These are phyloP conservation scores for Gymnopilus dilepis DNA, from an alignment of 768 basidiomycete genomes.

Conservation along the genomic window DNA sequence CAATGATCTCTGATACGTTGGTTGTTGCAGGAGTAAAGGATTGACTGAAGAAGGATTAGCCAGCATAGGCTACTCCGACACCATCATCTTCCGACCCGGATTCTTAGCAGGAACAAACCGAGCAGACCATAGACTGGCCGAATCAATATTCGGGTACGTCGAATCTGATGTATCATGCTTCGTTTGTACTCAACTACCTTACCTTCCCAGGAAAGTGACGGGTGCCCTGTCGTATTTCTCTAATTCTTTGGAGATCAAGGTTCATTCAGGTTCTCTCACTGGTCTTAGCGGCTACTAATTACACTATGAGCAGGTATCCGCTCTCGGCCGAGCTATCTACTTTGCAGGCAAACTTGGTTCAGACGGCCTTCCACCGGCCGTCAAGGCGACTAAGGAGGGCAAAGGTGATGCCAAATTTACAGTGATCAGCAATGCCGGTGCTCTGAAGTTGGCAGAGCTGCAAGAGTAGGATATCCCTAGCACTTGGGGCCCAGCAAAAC, in stretches of 20 bases:
- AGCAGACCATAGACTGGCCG: conserved; percentile 41
- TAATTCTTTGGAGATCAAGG: conserved; percentile 49
- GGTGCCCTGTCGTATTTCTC: conserved; percentile 43
- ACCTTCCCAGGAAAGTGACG: conserved; percentile 39
- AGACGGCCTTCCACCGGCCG: conserved; percentile 41
- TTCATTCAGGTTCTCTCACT: conserved; percentile 26
- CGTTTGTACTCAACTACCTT: not conserved
- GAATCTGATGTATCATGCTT: not conserved
- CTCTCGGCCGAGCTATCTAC: conserved; percentile 58
- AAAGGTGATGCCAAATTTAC: conserved; percentile 50
- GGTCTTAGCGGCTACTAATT: not conserved
- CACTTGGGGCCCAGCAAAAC: no score
- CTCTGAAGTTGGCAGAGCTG: conserved; percentile 45
- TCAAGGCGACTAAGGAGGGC: conserved; percentile 46
- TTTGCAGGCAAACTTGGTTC: conserved; percentile 62
- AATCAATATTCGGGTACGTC: conserved; percentile 49
- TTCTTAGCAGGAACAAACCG: conserved; percentile 56
- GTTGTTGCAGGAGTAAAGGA: conserved; percentile 65
- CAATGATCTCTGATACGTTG: not conserved
- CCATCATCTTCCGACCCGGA: conserved; percentile 71
- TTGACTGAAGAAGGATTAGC: conserved; percentile 74
- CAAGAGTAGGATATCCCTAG: conserved; percentile 18
- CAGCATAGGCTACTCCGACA: conserved; percentile 69
- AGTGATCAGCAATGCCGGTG: conserved; percentile 59
- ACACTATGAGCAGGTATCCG: conserved; percentile 44